Base-by-base conservation (phyloP, 345 rosid genomes). In the Kernera saxatilis region DNA sequence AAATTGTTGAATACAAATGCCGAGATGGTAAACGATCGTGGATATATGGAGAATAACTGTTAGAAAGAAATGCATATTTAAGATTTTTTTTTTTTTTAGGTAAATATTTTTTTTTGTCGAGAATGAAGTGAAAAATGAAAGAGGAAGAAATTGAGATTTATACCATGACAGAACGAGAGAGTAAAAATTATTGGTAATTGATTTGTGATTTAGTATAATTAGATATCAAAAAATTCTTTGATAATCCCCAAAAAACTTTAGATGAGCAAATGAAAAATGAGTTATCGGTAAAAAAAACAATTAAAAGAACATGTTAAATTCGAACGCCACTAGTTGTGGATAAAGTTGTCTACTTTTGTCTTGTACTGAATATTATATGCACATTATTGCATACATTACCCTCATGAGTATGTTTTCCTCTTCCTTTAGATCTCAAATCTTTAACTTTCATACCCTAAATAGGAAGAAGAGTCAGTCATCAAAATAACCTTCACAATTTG, bases 261-360 rank as follows among this genome's bases (percentile, higher is more conserved):
- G 13, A 54, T 5, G 12, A 66, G 53, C 32, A 73, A 57, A 30
- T 39, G 48, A 53, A 33, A 69, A 45, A 33, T 5, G 40, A 58
- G 44, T 29, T 13, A 49, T 35, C 53, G 67, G 72, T 56, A 43
- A 69, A 52, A 60, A 66, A 25, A 61, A 26, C 35, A 25, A 44
- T 17, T 25, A 45, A 3, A 30, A 36, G 21, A 49, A 26, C 33
- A 67, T 8, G 44, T 30, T 57, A 55, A 32, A 67, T 40, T 26
- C 39, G 23, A 26, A 62, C 43, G 64, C 79, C 79, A 75, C 75
- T 62, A 45, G 79, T 62, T 61, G 37, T 45, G 70, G 79, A 69
- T 75, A 75, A 69, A 62, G 70, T 27, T 69, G 46, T 50, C 40
- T n/a, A 36, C 64, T 69, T 69, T 62, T 75, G 70, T 53, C 57